Evolutionary conservation across 1,284 basidiomycete genomes (phyloP), one percentile per base, ranked within the genome.

Genomic region (Inonotus hispidus): DNA sequence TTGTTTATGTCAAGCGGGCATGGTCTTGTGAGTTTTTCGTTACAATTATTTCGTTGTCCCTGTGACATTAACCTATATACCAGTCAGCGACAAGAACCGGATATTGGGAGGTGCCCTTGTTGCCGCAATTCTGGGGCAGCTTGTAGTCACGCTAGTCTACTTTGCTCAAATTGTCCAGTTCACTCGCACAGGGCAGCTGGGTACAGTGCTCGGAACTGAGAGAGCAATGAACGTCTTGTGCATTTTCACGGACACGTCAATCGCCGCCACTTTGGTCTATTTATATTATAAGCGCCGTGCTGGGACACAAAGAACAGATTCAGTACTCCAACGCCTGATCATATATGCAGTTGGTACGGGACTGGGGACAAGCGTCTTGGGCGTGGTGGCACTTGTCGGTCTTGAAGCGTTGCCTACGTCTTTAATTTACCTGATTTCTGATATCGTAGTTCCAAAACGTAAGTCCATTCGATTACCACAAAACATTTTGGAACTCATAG

Each of bases 301-400:
- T 1, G 62, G 62, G 3, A 55, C 58, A 35, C 29, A 37, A 25
- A 19, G 29, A 37, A 57, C 61, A 5, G 45, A 64, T 25, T 49
- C 53, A 7, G 32, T 63, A 39, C 23, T 64, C 19, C 55, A 63
- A 23, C 43, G 55, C 13, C 43, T 64, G 23, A 56, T 64, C 43
- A 27, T 27, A n/a, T 61, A 62, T 49, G 19, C 49, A 5, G 37
- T 65, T 59, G 43, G 67, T 43, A 14, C 60, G n/a, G 67, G 69
- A 37, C 53, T 50, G 54, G 67, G 67, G 7, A 64, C 56, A 5
- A 21, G 38, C 32, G 16, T 54, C 6, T 54, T 35, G n/a, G 38
- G 35, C 11, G 19, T 62, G 1, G 2, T 55, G 14, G 25, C 49
- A 3, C n/a, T 64, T 37, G 50, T 62, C 16, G 16, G 21, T 11